Evolutionary conservation across 2,329 filamentous ascomycete genomes (phyloP), one percentile per base, ranked within the genome.

Genomic region (Colletotrichum tofieldiae): DNA sequence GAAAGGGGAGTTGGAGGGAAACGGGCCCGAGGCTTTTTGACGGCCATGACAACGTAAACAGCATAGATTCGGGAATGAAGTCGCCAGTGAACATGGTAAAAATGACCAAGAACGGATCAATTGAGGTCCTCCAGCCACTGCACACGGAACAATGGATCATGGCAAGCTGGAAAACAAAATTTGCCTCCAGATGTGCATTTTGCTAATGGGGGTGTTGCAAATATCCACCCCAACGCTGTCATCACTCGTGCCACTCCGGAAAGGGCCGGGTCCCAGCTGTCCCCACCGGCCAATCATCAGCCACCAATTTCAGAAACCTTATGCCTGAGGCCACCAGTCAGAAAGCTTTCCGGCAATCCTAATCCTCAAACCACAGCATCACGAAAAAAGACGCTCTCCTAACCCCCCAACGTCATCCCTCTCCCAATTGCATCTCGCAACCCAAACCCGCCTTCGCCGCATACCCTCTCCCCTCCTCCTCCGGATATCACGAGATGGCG

Each of bases 401-500:
- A 35, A 56, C 20, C 68, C 62, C 62, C 58, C 68, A 67, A 71
- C 62, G 68, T 74, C 71, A 73, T 74, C 65, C 68, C 67, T 75
- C 51, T 41, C 68, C 55, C 73, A 75, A 76, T 74, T 75, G 73
- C 70, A 69, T 29, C 54, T 55, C 59, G 69, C 69, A 72, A 69
- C 55, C 29, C 56, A 52, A 41, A 41, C 32, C 58, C 51, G 37
- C 51, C 47, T 64, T 65, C 64, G 58, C 58, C 58, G 39, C 58
- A 66, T 67, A 74, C 71, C 70, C 70, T 65, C 65, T 60, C 69
- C 73, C 62, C 69, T 72, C 71, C 39, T 58, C 68, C 58, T 71
- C 64, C 54, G 69, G 59, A 60, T 51, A 67, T 74, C 75, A 76
- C 81, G 82, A 82, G 79, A 93, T 93, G 92, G 91, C 91, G 84